Evolutionary conservation across 2,329 filamentous ascomycete species (phyloP), one percentile per base, ranked within the genome.

Genomic region (Parasarocladium wereldwijsianum): DNA sequence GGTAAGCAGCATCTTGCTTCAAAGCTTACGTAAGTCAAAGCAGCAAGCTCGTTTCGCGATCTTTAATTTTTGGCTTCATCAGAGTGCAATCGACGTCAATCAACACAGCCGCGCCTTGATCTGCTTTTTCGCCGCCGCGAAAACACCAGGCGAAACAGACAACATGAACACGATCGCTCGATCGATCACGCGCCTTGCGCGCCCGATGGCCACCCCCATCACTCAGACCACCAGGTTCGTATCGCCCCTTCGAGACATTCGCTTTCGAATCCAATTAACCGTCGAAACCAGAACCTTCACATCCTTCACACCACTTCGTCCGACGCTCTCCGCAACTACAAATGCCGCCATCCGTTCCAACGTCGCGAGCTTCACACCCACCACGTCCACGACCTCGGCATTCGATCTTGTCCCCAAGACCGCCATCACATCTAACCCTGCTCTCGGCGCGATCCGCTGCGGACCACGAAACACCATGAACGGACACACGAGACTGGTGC

Each of bases 401-500:
- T 45, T 51, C 17, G 66, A 71, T 37, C 35, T 70, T 13, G 55
- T 70, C 8, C 52, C 60, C 15, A 46, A 44, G 31, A 42, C 51
- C 9, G 46, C 62, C 35, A 57, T 73, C 38, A 62, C 66, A 9
- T 45, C 61, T 17, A 60, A 70, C 46, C 68, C 68, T 17, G 61
- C 63, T 7, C 49, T 72, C n/a, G 47, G 50, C 46, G 43, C 71
- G 51, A 52, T 72, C 38, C 64, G 69, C 32, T 73, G 62, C 53
- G 69, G 66, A 2, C 69, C 68, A 27, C 61, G 68, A 35, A 60
- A 68, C 43, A 73, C 65, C 18, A 64, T 72, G 64, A 60, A 64
- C 32, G 51, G 58, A 29, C 51, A 60, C 32, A 69, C 62, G 32
- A 58, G 69, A 20, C 52, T 73, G 32, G 47, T 72, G 10, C 65